Evolutionary conservation across 2,329 filamentous ascomycete genomes (phyloP).

Genomic region (Exophiala mesophila): DNA sequence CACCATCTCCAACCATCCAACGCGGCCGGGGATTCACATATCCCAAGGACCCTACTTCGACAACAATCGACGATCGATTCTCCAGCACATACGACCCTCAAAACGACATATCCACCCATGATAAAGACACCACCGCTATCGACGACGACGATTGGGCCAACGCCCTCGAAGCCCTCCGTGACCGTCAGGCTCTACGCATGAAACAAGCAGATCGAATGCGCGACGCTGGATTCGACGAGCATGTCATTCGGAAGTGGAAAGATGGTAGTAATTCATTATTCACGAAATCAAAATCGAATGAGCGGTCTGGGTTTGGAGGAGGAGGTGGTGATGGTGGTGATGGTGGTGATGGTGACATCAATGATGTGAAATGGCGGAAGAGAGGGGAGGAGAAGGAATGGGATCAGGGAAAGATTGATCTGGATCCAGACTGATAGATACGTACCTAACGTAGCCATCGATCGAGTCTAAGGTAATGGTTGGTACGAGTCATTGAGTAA

Average conservation of each 20-base stretch:
- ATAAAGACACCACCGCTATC: slow-evolving; percentile 39
- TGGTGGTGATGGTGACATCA: slow-evolving; percentile 54
- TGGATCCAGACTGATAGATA: too few species aligned
- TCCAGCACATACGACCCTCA: slow-evolving; percentile 58
- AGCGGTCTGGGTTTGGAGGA: background rate
- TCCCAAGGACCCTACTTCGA: slow-evolving; percentile 50
- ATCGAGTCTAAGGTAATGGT: background rate
- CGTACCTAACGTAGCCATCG: too few species aligned
- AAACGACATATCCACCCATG: slow-evolving; percentile 40
- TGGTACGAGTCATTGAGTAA: too few species aligned
- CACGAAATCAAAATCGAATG: slow-evolving; percentile 3
- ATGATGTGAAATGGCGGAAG: slow-evolving; percentile 68
- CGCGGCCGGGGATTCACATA: slow-evolving; percentile 66
- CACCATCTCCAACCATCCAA: slow-evolving; percentile 49
- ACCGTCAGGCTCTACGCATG: slow-evolving; percentile 72
- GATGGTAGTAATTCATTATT: too few species aligned
- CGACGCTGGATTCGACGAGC: slow-evolving; percentile 72
- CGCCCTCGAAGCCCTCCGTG: slow-evolving; percentile 69
- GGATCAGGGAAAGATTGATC: slow-evolving; percentile 55
- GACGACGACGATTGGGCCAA: slow-evolving; percentile 68
- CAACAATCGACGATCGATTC: slow-evolving; percentile 71
- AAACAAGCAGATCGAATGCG: slow-evolving; percentile 71
- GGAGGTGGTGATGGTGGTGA: slow-evolving; percentile 18
- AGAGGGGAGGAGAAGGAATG: slow-evolving; percentile 63
- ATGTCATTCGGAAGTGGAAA: slow-evolving; percentile 67